Base-by-base conservation (phyloP, 2,329 filamentous ascomycete species). In the Colletotrichum musicola region DNA sequence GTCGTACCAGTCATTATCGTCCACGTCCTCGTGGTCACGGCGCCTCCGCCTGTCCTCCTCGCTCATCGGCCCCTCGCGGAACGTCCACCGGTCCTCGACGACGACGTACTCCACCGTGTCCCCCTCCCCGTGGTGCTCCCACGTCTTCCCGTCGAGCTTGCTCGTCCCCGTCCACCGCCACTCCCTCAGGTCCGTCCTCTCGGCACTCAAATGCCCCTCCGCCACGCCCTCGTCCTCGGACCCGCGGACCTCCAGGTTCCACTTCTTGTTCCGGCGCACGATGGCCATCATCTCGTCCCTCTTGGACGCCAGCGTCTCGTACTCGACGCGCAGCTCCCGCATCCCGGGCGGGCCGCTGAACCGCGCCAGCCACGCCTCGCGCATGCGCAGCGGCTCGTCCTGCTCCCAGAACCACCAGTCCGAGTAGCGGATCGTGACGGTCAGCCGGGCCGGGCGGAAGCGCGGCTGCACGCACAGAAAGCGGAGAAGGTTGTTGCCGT, bases 381-480 rank as follows among this genome's bases (percentile, higher is more conserved):
- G 71, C 30, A 85, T 79, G 4, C 71, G 66, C 6, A 86, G 73
- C 2, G 75, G 75, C 4, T 72, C 49, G 58, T 84, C 77, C 0
- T 56, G 0, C 71, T 84, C 81, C 83, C 82, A 84, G 18, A 57
- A 75, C 81, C 82, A 85, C 77, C 83, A 86, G 68, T 86, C 84
- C 2, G 83, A 79, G 65, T 86, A 84, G 0, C 84, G 80, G 7
- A 87, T 78, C 0, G 83, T 86, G 12, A 87, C 72, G 0, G 79
- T 83, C 1, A 86, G 58, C 2, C 68, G 72, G 1, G 74, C 75
- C 0, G 83, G 82, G 6, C 73, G 66, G 38, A 85, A 77, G 13
- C 74, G 62, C 0, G 68, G 71, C 49, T 73, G 74, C 0, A 22
- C 16, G 0, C 83, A 70, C 0, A 83, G 58, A 0, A 20, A 1